A percentile compares a stretch with the other conserved stretches of the same genome.
Conservation (phyloP, 1,284 basidiomycete genomes). For the Spongiforma sp. region DNA sequence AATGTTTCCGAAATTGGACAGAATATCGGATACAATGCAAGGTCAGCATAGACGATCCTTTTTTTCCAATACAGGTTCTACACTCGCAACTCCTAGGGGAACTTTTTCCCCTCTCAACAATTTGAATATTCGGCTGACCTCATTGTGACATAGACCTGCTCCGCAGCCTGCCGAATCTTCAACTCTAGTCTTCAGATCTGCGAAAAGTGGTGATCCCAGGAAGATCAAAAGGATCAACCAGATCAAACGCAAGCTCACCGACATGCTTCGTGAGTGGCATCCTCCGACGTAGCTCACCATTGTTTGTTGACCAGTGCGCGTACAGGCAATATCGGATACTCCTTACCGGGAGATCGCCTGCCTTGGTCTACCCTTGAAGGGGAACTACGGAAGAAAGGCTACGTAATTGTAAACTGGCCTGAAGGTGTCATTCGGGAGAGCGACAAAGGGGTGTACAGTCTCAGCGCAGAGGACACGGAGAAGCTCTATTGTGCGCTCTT, state of each 20-base stretch:
- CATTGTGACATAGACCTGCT: not conserved
- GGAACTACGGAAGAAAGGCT: conserved; percentile 2
- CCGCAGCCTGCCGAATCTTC: not conserved
- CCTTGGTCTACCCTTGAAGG: conserved; percentile 19
- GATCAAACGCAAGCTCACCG: conserved; percentile 14
- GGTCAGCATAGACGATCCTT: too few species aligned
- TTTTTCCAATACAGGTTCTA: too few species aligned
- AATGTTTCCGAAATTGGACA: too few species aligned
- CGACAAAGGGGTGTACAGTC: conserved; percentile 13
- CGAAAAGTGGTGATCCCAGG: not conserved
- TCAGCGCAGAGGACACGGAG: conserved; percentile 10
- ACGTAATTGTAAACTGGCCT: conserved; percentile 18
- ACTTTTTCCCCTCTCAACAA: too few species aligned
- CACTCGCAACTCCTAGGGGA: too few species aligned
- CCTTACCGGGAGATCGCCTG: conserved; percentile 4
- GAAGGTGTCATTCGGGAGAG: conserved; percentile 3
- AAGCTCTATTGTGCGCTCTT: conserved; percentile 15
- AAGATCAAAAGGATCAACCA: conserved; percentile 2
- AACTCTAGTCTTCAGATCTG: not conserved
- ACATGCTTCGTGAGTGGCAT: conserved; percentile 15
- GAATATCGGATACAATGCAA: too few species aligned
- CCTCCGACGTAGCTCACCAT: not conserved
- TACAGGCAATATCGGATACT: conserved; percentile 12
- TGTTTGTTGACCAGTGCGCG: not conserved
- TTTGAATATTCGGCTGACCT: not conserved